phyloP scores from a whole-genome alignment of 805 yeast species.

The Nakazawaea ernobii region DNA sequence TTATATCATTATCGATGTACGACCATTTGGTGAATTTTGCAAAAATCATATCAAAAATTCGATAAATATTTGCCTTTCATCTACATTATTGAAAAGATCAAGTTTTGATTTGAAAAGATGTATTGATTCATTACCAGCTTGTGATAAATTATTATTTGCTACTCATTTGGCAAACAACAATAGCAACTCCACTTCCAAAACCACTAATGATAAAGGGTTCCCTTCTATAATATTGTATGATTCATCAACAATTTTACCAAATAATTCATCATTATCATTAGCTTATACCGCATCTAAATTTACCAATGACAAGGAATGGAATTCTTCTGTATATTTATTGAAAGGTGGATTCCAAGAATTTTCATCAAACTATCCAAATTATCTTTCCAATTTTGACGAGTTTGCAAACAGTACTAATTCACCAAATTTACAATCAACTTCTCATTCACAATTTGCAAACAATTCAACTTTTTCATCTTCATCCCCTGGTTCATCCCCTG shows the following conservation, averaged over 20 bases:
- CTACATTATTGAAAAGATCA: conserved; percentile 76
- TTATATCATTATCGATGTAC: conserved; percentile 60
- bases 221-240: conserved; percentile 53
- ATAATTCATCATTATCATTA: conserved; percentile 30
- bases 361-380: conserved; percentile 14
- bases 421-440: conserved; percentile 14
- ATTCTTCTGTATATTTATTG: conserved; percentile 36
- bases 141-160: conserved; percentile 40
- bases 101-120: conserved; percentile 64
- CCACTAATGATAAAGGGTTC: conserved; percentile 22
- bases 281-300: conserved; percentile 46
- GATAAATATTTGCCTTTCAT: conserved; percentile 78
- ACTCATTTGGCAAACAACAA: conserved; percentile 24
- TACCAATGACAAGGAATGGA: conserved; percentile 29
- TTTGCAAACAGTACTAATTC: conserved; percentile 14
- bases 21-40: conserved; percentile 75
- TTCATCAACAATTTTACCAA: conserved; percentile 23
- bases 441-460: conserved; percentile 19
- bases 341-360: conserved; percentile 37
- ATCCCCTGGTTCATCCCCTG: conserved; percentile 3
- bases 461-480: background rate
- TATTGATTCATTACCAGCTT: conserved; percentile 50
- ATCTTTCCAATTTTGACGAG: background rate
- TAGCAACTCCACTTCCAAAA: no score
- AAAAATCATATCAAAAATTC: conserved; percentile 53